These are phyloP conservation scores for Epichloe amarillans DNA, from an alignment of 2,329 filamentous ascomycete genomes.

Conservation along the genomic window DNA sequence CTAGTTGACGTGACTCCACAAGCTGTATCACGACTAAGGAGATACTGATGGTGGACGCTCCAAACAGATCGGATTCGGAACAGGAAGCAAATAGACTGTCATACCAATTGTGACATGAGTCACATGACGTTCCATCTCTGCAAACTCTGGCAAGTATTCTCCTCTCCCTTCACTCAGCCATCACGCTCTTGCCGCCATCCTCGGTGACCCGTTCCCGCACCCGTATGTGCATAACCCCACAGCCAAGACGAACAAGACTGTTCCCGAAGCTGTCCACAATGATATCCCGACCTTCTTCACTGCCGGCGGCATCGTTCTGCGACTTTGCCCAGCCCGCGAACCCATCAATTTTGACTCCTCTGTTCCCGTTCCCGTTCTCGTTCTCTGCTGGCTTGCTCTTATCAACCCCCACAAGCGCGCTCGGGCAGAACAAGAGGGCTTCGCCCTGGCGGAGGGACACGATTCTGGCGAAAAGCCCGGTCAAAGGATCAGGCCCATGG, in stretches of 20 bases:
- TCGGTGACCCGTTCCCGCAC: slow-evolving; percentile 28
- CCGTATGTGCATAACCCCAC: slow-evolving; percentile 26
- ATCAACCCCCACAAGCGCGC: slow-evolving; percentile 21
- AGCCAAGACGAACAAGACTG: slow-evolving; percentile 15
- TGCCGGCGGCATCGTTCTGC: background rate
- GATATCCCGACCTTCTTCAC: background rate
- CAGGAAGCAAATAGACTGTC: no score
- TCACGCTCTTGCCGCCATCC: slow-evolving; percentile 32
- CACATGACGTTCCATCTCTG: no score
- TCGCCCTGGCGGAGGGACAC: slow-evolving; percentile 30
- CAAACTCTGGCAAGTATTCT: no score
- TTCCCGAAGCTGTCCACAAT: background rate
- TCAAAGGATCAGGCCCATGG: background rate
- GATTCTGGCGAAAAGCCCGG: slow-evolving; percentile 28
- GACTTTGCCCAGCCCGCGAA: background rate
- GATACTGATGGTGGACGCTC: no score
- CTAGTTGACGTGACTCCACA: no score
- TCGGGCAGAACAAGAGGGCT: slow-evolving; percentile 33
- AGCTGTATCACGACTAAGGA: no score
- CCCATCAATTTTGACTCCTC: background rate
- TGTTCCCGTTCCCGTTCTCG: background rate
- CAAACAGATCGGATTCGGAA: no score
- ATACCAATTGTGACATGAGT: no score
- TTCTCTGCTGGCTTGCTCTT: background rate
- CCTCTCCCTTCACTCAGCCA: slow-evolving; percentile 20